A percentile compares a stretch with the other conserved stretches of the same genome.
Evolutionary conservation across 2,329 filamentous ascomycete genomes (phyloP).

Genomic region (Nothophoma quercina): DNA sequence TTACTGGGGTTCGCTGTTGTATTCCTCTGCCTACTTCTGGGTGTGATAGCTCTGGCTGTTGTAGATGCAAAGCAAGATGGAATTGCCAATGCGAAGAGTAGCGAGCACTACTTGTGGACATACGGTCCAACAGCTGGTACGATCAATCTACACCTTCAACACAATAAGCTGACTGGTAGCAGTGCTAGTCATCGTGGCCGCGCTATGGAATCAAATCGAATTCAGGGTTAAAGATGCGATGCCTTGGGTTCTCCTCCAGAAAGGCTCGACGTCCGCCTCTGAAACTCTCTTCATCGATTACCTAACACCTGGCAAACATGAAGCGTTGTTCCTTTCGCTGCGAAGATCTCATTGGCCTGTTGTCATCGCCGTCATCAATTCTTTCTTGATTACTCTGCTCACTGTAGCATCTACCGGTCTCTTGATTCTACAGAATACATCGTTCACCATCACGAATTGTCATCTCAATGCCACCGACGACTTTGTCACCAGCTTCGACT

Average conservation of each 20-base stretch:
- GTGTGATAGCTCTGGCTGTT: neutral
- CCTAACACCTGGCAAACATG: constrained; percentile 4
- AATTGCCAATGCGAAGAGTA: neutral
- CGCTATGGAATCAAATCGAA: constrained; percentile 16
- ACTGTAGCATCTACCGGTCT: constrained; percentile 2
- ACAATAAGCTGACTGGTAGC: neutral
- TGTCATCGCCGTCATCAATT: neutral
- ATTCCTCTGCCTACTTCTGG: neutral
- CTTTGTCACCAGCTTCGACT: neutral
- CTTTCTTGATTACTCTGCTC: neutral
- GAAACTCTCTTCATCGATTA: constrained; percentile 19
- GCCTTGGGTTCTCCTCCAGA: constrained; percentile 14
- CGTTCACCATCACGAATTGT: neutral
- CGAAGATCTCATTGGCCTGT: constrained; percentile 3
- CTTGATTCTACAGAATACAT: neutral
- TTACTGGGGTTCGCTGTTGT: neutral
- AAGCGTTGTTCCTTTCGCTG: neutral
- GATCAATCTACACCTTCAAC: neutral
- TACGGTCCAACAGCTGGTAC: constrained; percentile 18
- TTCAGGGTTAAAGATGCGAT: constrained; percentile 9
- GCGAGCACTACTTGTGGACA: constrained; percentile 15
- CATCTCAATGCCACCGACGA: neutral
- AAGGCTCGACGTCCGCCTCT: neutral
- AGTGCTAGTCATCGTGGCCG: constrained; percentile 18
- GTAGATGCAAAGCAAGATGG: constrained; percentile 5